These are phyloP conservation scores for Apiotrichum gracile DNA, from an alignment of 1,284 basidiomycete species.

Conservation along the genomic window DNA sequence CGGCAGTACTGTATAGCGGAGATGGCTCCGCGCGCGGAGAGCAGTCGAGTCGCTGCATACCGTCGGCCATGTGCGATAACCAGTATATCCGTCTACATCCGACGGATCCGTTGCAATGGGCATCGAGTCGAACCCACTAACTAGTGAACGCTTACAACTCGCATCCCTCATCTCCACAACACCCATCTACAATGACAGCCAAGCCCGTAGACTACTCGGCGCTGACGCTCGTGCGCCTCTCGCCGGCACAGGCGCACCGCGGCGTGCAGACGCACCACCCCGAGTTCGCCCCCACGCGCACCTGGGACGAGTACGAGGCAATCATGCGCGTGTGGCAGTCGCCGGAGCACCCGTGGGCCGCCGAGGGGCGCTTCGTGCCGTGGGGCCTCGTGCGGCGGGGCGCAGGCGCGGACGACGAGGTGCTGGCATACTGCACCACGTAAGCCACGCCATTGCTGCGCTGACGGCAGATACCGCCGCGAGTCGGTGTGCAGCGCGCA, in stretches of 20 bases:
- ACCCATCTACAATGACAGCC: too few relatives aligned
- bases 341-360: conserved; percentile 2
- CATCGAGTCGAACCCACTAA: too few relatives aligned
- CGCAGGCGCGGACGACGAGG: background rate
- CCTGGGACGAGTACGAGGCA: background rate
- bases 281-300: too few relatives aligned
- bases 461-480: background rate
- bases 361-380: background rate
- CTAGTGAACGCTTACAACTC: too few relatives aligned
- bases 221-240: conserved; percentile 17
- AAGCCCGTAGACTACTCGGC: conserved; percentile 5
- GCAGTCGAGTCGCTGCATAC: too few relatives aligned
- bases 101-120: too few relatives aligned
- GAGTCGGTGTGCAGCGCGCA: background rate
- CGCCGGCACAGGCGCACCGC: conserved; percentile 2
- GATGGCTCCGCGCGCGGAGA: too few relatives aligned
- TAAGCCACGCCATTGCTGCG: background rate
- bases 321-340: background rate
- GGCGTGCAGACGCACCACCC: background rate
- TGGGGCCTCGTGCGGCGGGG: conserved; percentile 12
- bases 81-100: too few relatives aligned
- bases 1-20: too few relatives aligned
- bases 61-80: too few relatives aligned
- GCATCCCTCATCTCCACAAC: too few relatives aligned
- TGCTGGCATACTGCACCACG: conserved; percentile 5